phyloP scores from a whole-genome alignment of 2,329 filamentous ascomycete species.

The Epichloe elymi region DNA sequence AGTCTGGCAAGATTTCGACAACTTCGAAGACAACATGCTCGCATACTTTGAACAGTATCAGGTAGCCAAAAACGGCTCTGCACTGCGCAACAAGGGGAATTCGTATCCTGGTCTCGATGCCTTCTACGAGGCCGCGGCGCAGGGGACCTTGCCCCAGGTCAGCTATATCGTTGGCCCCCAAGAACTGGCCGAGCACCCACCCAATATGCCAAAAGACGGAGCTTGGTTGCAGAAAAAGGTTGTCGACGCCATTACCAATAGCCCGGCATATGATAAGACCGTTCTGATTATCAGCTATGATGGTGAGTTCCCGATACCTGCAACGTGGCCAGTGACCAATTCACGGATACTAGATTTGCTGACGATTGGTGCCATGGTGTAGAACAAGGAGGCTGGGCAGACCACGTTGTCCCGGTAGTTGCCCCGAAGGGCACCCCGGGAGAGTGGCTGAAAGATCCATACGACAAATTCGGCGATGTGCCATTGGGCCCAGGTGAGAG shows the following conservation, averaged over 20 bases:
- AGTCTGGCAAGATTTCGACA: slow-evolving; percentile 33
- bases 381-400: slow-evolving; percentile 41
- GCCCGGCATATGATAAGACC: slow-evolving; percentile 33
- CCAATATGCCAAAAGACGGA: slow-evolving; percentile 38
- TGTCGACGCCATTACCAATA: slow-evolving; percentile 34
- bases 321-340: neutral
- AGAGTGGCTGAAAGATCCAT: slow-evolving; percentile 34
- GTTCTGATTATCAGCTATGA: slow-evolving; percentile 39
- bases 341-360: neutral
- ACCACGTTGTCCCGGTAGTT: slow-evolving; percentile 36
- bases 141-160: slow-evolving; percentile 36
- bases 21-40: slow-evolving; percentile 39
- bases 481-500: slow-evolving; percentile 17
- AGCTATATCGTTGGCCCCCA: slow-evolving; percentile 39
- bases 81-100: slow-evolving; percentile 15
- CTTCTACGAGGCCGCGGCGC: slow-evolving; percentile 34
- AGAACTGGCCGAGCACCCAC: slow-evolving; percentile 30
- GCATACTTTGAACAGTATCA: slow-evolving; percentile 23
- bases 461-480: slow-evolving; percentile 12
- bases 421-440: slow-evolving; percentile 32
- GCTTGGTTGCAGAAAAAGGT: slow-evolving; percentile 42
- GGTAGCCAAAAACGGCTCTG: slow-evolving; percentile 6
- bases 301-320: slow-evolving; percentile 15
- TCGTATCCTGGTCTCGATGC: slow-evolving; percentile 30
- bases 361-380: neutral